Evolutionary conservation across 163 green algal species (phyloP).

Genomic region (Volvox carteri): DNA sequence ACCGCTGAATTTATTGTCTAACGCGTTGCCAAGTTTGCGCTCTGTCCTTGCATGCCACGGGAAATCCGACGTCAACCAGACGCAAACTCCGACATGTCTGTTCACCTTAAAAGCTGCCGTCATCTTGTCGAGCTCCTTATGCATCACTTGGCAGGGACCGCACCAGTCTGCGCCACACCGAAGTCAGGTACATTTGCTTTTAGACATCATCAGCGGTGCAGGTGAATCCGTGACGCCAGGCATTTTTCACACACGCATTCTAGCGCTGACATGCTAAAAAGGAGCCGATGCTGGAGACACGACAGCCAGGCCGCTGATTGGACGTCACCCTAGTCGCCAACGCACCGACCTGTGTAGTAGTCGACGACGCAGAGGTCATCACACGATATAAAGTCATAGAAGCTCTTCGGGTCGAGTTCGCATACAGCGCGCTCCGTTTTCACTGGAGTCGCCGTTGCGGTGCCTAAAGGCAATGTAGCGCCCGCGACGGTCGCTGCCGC

Average conservation of each 20-base stretch:
- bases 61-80: too few relatives aligned
- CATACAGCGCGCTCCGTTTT: background rate
- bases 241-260: too few relatives aligned
- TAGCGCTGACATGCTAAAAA: too few relatives aligned
- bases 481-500: background rate
- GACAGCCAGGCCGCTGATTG: background rate
- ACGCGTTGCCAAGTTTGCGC: too few relatives aligned
- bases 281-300: too few relatives aligned
- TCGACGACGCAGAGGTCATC: slow-evolving; percentile 27
- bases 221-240: too few relatives aligned
- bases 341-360: slow-evolving; percentile 35
- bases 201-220: too few relatives aligned
- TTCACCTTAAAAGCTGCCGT: slow-evolving; percentile 32
- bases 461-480: background rate
- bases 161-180: slow-evolving; percentile 46
- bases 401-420: background rate
- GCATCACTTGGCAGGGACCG: slow-evolving; percentile 53
- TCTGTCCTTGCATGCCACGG: too few relatives aligned
- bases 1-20: too few relatives aligned
- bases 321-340: background rate
- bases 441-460: background rate
- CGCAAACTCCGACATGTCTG: too few relatives aligned
- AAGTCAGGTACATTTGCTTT: too few relatives aligned
- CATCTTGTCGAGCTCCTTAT: slow-evolving; percentile 52
- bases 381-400: slow-evolving; percentile 19